These are phyloP conservation scores for Lipomyces lipofer DNA, from an alignment of 805 yeast genomes.

Conservation along the genomic window DNA sequence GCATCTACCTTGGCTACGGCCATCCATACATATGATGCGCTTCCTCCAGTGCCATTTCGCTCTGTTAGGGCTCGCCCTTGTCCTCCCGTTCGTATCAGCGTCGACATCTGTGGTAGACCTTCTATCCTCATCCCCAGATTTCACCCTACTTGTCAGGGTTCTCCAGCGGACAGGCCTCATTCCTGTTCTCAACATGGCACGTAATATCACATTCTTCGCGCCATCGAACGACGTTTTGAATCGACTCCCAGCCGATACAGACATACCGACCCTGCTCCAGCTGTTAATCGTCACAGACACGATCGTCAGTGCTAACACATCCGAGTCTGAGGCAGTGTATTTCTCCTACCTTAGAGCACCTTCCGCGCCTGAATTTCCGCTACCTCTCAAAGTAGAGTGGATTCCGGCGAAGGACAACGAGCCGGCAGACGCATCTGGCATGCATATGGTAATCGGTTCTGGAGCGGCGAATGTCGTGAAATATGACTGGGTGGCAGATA, in stretches of 20 bases:
- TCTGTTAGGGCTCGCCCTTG: too few species aligned
- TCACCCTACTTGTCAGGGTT: slow-evolving; percentile 23
- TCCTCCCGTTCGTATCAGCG: too few species aligned
- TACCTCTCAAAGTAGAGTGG: slow-evolving; percentile 19
- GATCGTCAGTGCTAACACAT: slow-evolving; percentile 11
- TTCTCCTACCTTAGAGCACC: slow-evolving; percentile 26
- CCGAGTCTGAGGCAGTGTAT: slow-evolving; percentile 17
- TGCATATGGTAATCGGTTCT: slow-evolving; percentile 11
- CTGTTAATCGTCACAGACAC: slow-evolving; percentile 24
- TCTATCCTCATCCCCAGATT: slow-evolving; percentile 28
- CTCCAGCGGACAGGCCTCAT: slow-evolving; percentile 29
- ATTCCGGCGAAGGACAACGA: slow-evolving; percentile 3
- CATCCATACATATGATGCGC: too few species aligned
- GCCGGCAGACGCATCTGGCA: slow-evolving; percentile 9
- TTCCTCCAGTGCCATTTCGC: too few species aligned
- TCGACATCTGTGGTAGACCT: slow-evolving; percentile 27
- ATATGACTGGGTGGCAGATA: slow-evolving; percentile 34
- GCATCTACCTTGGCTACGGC: too few species aligned
- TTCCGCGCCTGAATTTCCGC: slow-evolving; percentile 26
- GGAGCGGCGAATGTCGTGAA: slow-evolving; percentile 26
- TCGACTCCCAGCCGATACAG: slow-evolving; percentile 12
- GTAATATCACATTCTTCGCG: slow-evolving; percentile 28
- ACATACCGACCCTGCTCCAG: slow-evolving; percentile 15
- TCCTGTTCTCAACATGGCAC: slow-evolving; percentile 26
- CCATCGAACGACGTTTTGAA: slow-evolving; percentile 24